Evolutionary conservation across 768 basidiomycete genomes (phyloP).

Genomic region (Tricholomella constricta): DNA sequence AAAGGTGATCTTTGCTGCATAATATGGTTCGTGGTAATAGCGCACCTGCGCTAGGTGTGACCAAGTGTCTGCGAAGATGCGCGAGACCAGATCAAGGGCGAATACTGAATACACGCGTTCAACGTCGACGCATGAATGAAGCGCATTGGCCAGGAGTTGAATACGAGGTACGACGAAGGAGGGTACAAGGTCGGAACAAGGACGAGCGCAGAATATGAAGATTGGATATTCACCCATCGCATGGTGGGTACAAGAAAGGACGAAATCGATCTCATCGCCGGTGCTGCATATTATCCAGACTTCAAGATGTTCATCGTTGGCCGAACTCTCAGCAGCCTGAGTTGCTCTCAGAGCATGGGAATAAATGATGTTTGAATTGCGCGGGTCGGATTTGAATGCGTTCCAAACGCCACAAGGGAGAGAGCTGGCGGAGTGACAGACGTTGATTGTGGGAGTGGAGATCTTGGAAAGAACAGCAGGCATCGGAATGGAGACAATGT

Average conservation of each 20-base stretch:
- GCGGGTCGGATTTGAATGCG: conserved; percentile 27
- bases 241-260: conserved; percentile 11
- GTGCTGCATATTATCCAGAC: conserved; percentile 41
- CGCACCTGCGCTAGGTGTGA: neutral
- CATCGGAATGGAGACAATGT: neutral
- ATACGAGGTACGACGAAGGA: conserved; percentile 3
- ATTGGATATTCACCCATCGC: conserved; percentile 12
- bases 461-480: neutral
- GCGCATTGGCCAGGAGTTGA: neutral
- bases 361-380: conserved; percentile 28
- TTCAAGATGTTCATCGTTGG: conserved; percentile 12
- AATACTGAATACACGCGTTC: conserved; percentile 15
- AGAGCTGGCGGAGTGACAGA: conserved; percentile 26
- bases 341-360: conserved; percentile 16
- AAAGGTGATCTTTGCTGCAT: conserved; percentile 11
- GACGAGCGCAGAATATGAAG: conserved; percentile 9
- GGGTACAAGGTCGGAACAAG: neutral
- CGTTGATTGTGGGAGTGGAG: neutral
- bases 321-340: neutral
- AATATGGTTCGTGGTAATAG: conserved; percentile 6
- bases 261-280: neutral
- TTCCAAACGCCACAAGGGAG: conserved; percentile 35
- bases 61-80: conserved; percentile 7
- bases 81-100: conserved; percentile 3
- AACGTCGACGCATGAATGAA: neutral